These are phyloP conservation scores for Aspergillus asperescens DNA, from an alignment of 495 filamentous ascomycete species.

Conservation along the genomic window DNA sequence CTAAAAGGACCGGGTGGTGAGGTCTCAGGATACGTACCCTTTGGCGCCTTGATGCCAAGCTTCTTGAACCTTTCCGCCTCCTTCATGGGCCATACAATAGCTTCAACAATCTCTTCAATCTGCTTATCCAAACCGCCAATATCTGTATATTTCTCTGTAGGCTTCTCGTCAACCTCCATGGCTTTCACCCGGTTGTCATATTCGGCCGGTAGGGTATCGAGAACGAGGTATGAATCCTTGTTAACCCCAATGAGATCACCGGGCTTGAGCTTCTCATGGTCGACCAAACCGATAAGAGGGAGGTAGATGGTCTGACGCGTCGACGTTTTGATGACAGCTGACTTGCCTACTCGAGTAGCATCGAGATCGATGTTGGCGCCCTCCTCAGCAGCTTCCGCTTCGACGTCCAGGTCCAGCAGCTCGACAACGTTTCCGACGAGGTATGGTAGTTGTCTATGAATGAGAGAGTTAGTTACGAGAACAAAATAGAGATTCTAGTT, in stretches of 20 bases:
- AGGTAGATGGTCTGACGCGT: constrained; percentile 98
- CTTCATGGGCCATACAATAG: constrained; percentile 99
- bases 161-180: constrained; percentile 99
- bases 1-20: too few species aligned
- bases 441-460: constrained; percentile 84
- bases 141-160: constrained; percentile 97
- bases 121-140: constrained; percentile 98
- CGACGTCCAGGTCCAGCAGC: constrained; percentile 91
- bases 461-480: constrained; percentile 5
- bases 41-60: constrained; percentile 99
- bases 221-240: constrained; percentile 98
- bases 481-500: too few species aligned
- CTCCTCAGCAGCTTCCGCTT: constrained; percentile 91
- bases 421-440: constrained; percentile 98
- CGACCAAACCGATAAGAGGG: constrained; percentile 93
- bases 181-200: constrained; percentile 99
- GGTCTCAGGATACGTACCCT: constrained; percentile 72
- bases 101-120: constrained; percentile 99
- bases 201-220: constrained; percentile 97
- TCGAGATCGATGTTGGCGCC: constrained; percentile 98
- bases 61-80: constrained; percentile 98
- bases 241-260: constrained; percentile 97
- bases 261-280: constrained; percentile 86
- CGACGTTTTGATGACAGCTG: constrained; percentile 99
- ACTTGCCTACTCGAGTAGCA: constrained; percentile 94